Evolutionary conservation across 1,284 basidiomycete genomes (phyloP).

Genomic region (Pseudozyma hubeiensis): DNA sequence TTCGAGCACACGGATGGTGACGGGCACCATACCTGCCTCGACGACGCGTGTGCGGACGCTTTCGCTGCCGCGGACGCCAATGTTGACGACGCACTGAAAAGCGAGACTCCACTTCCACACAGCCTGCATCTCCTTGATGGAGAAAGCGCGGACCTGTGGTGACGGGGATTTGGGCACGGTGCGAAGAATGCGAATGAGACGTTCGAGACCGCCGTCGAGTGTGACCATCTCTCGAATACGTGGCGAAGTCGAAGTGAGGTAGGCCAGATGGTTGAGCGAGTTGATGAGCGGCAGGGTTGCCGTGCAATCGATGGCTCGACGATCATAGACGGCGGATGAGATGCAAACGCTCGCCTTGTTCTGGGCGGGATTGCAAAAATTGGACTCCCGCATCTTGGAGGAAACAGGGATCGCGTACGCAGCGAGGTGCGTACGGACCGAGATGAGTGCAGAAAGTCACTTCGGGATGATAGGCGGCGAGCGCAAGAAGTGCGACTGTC

Average conservation of each 20-base stretch:
- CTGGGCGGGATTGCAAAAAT: constrained; percentile 93
- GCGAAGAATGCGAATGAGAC: constrained; percentile 83
- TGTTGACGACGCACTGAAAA: constrained; percentile 97
- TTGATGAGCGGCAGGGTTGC: constrained; percentile 92
- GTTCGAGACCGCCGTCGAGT: constrained; percentile 94
- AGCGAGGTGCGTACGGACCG: constrained; percentile 22
- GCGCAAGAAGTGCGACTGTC: neutral
- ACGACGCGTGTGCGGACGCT: constrained; percentile 85
- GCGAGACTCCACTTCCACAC: constrained; percentile 72
- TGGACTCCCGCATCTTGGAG: constrained; percentile 88
- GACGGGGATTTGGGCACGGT: constrained; percentile 46
- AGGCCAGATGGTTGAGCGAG: constrained; percentile 94
- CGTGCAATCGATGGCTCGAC: constrained; percentile 91
- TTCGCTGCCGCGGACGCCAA: constrained; percentile 96
- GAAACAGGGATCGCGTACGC: constrained; percentile 27
- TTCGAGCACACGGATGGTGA: constrained; percentile 93
- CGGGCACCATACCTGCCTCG: constrained; percentile 92
- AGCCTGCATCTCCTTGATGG: constrained; percentile 64
- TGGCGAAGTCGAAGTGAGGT: constrained; percentile 96
- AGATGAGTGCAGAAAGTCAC: neutral
- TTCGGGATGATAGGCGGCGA: constrained; percentile 1
- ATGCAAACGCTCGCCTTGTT: constrained; percentile 96
- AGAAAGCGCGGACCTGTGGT: constrained; percentile 29
- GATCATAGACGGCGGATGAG: constrained; percentile 92
- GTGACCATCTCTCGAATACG: constrained; percentile 98